These are phyloP conservation scores for Pelargonium australe DNA, from an alignment of 441 rosid species.

Conservation along the genomic window DNA sequence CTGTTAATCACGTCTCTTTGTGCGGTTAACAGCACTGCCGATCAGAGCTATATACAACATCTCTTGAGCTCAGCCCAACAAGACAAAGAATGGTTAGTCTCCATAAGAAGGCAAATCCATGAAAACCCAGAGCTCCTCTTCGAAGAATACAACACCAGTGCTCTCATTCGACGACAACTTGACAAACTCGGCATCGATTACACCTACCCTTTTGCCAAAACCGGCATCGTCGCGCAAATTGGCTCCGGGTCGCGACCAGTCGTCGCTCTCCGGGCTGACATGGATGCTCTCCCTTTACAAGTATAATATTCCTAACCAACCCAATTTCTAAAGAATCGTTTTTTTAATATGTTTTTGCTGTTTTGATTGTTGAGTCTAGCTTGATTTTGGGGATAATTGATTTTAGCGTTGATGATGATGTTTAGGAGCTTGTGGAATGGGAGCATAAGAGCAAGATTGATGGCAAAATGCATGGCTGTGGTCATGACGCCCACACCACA, in stretches of 20 bases:
- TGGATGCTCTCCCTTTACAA: constrained; percentile 73
- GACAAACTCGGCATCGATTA: constrained; percentile 50
- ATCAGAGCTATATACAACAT: constrained; percentile 22
- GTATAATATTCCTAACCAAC: constrained; percentile 16
- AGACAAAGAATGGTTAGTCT: constrained; percentile 53
- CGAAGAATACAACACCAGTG: constrained; percentile 66
- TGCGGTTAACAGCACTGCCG: background rate
- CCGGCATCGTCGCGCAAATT: constrained; percentile 67
- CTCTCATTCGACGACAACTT: constrained; percentile 57
- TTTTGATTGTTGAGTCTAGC: background rate
- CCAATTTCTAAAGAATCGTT: too few relatives aligned
- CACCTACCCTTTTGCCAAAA: constrained; percentile 53
- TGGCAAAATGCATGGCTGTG: constrained; percentile 78
- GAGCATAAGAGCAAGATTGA: constrained; percentile 68
- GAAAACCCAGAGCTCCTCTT: constrained; percentile 71
- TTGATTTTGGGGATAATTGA: background rate
- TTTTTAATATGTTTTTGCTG: too few relatives aligned
- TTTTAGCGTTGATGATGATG: background rate
- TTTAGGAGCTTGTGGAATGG: constrained; percentile 76
- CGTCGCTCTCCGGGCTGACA: constrained; percentile 78
- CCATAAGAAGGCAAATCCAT: constrained; percentile 66
- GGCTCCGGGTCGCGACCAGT: constrained; percentile 59
- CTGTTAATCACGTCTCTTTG: background rate
- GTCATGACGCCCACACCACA: constrained; percentile 69
- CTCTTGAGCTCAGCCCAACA: constrained; percentile 36